A percentile compares a stretch with the other conserved stretches of the same genome.
Conservation (phyloP, 352 stramenopile species). For the Globisporangium nunn region DNA sequence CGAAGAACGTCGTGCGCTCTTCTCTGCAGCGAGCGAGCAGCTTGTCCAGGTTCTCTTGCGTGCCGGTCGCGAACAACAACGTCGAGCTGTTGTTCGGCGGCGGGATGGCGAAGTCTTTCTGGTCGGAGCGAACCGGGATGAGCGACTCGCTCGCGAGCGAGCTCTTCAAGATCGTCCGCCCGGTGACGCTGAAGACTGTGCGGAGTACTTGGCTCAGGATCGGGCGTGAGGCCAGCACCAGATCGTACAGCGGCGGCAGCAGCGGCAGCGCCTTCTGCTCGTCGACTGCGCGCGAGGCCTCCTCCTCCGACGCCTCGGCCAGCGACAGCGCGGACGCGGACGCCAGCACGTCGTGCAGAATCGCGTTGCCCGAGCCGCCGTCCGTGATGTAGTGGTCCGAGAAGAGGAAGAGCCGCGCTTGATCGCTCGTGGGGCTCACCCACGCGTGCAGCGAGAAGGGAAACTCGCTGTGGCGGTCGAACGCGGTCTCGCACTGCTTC, state of each 20-base stretch:
- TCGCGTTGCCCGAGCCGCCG: constrained; percentile 24
- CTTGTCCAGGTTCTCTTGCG: constrained; percentile 15
- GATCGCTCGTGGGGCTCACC: constrained; percentile 5
- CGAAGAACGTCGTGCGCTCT: constrained; percentile 28
- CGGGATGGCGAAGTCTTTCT: constrained; percentile 19
- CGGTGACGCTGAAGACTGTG: constrained; percentile 21
- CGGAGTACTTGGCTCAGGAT: constrained; percentile 14
- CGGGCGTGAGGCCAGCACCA: constrained; percentile 17
- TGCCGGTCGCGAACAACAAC: constrained; percentile 21
- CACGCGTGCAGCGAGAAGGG: constrained; percentile 16
- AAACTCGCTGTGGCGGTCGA: constrained; percentile 11
- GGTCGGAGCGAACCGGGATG: constrained; percentile 20
- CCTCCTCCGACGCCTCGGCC: background rate
- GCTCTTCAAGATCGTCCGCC: constrained; percentile 18
- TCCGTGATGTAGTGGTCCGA: constrained; percentile 42
- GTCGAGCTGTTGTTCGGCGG: constrained; percentile 22
- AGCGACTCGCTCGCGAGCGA: constrained; percentile 16
- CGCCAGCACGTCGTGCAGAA: constrained; percentile 28
- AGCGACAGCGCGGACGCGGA: constrained; percentile 7
- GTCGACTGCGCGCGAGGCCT: constrained; percentile 2
- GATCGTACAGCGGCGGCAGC: constrained; percentile 31
- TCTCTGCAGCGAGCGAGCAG: constrained; percentile 19
- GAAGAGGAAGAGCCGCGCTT: constrained; percentile 37
- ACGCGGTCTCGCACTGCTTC: background rate
- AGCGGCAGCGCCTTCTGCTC: constrained; percentile 13